These are phyloP conservation scores for Xylariaceae sp. DNA, from an alignment of 2,329 filamentous ascomycete genomes.

Conservation along the genomic window DNA sequence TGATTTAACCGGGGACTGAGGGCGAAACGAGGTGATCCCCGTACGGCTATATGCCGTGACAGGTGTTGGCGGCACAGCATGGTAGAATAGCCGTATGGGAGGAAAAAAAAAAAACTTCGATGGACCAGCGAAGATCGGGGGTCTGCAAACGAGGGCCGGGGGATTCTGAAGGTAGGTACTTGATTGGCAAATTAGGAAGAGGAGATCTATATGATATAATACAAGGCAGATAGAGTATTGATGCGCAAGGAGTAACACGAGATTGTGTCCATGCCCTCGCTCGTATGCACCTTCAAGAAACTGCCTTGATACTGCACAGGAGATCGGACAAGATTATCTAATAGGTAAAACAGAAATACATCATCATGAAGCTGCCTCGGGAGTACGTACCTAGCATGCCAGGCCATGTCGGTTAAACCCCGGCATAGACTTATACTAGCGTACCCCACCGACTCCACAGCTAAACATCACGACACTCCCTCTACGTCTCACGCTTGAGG, in stretches of 20 bases:
- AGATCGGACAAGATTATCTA: constrained; percentile 31
- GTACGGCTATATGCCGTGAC: constrained; percentile 38
- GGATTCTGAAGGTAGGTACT: constrained; percentile 4
- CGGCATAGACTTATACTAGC: no score
- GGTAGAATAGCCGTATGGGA: constrained; percentile 12
- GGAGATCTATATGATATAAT: neutral
- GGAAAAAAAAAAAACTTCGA: constrained; percentile 31
- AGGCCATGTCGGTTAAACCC: neutral
- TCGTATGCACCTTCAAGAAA: constrained; percentile 25
- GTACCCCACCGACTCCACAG: no score
- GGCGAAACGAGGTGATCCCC: constrained; percentile 31
- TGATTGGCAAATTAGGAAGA: neutral
- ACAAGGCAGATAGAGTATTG: neutral
- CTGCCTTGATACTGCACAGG: constrained; percentile 28
- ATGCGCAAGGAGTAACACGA: constrained; percentile 7
- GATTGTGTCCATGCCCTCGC: constrained; percentile 31
- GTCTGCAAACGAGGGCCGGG: neutral
- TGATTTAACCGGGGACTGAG: constrained; percentile 30
- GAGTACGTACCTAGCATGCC: constrained; percentile 11
- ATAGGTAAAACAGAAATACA: constrained; percentile 27
- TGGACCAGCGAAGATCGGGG: constrained; percentile 26
- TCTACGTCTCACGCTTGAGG: no score
- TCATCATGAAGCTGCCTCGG: constrained; percentile 12
- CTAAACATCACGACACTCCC: no score
- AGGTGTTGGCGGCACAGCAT: constrained; percentile 45